Percentiles rank a stretch among this genome's conserved stretches.
Conservation (phyloP, 2,329 filamentous ascomycete species). For the Aureobasidium lini region DNA sequence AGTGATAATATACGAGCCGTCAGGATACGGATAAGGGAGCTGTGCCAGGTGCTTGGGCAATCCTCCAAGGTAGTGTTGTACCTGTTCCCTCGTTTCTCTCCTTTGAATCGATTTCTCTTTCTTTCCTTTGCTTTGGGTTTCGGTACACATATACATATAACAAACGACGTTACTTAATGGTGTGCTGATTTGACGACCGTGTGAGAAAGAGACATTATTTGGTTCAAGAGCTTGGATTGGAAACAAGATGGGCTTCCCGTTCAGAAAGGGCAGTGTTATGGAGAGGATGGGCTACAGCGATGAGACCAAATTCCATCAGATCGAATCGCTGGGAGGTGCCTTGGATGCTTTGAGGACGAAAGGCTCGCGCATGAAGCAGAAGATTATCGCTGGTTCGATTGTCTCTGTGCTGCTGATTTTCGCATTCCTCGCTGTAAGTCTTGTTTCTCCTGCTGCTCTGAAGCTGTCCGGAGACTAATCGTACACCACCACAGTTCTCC, state of each 20-base stretch:
- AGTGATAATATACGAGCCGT: not conserved
- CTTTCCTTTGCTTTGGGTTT: not conserved
- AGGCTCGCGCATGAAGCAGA: conserved; percentile 6
- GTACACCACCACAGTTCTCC: not conserved
- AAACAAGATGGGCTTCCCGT: not conserved
- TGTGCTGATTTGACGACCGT: not conserved
- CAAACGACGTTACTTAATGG: not conserved
- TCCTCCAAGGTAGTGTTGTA: not conserved
- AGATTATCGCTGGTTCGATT: not conserved
- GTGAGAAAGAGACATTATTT: not conserved
- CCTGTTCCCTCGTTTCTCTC: not conserved
- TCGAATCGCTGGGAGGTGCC: not conserved
- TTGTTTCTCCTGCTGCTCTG: not conserved
- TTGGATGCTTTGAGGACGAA: not conserved
- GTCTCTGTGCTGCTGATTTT: not conserved
- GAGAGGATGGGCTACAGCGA: not conserved
- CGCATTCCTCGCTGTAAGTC: not conserved
- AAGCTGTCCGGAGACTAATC: not conserved
- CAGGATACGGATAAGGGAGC: not conserved
- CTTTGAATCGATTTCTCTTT: not conserved
- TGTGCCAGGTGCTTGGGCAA: too few relatives aligned
- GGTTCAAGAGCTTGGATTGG: not conserved
- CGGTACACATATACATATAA: not conserved
- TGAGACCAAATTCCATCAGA: not conserved
- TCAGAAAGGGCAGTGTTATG: not conserved